phyloP scores from a whole-genome alignment of 2,329 filamentous ascomycete genomes.

The Metarhizium robertsii region DNA sequence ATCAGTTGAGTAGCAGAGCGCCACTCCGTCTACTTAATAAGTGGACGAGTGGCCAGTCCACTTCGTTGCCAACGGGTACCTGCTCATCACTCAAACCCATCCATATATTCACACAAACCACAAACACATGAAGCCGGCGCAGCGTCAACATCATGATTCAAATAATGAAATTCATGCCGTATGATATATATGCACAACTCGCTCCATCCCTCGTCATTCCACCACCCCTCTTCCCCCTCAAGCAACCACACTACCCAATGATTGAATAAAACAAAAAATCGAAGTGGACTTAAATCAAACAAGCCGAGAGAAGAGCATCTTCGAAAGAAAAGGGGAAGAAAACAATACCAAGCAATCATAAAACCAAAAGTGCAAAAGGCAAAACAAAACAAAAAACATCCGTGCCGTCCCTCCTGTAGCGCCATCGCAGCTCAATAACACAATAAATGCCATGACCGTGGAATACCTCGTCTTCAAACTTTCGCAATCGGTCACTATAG shows the following conservation, averaged over 20 bases:
- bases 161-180: constrained; percentile 7
- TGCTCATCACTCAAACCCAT: too few species aligned
- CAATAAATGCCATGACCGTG: neutral
- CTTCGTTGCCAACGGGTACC: too few species aligned
- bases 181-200: constrained; percentile 2
- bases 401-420: neutral
- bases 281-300: neutral
- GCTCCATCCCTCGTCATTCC: neutral
- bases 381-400: neutral
- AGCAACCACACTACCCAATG: constrained; percentile 9
- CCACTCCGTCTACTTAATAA: too few species aligned
- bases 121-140: too few species aligned
- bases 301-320: neutral
- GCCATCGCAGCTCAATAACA: constrained; percentile 3
- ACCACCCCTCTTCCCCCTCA: neutral
- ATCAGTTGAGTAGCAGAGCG: too few species aligned
- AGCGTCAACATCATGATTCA: neutral
- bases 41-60: too few species aligned
- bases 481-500: neutral
- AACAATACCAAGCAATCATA: constrained; percentile 1
- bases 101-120: too few species aligned
- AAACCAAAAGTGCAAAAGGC: neutral
- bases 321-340: neutral
- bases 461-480: neutral
- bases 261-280: constrained; percentile 6